Evolutionary conservation across 2,329 filamentous ascomycete species (phyloP), one percentile per base, ranked within the genome.

Genomic region (Phoma sp.): DNA sequence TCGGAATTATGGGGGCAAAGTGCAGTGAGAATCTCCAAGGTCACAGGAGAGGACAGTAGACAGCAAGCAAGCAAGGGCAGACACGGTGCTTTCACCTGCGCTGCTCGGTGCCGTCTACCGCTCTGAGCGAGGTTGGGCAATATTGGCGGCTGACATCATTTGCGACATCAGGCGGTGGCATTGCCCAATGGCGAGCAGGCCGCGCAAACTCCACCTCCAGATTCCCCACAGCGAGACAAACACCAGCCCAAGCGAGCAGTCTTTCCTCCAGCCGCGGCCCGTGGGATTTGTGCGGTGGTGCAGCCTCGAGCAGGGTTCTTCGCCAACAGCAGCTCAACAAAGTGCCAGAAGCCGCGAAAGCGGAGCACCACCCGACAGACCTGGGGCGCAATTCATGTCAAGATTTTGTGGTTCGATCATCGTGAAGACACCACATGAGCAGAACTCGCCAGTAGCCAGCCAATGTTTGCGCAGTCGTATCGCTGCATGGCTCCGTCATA

Each of bases 251-350:
- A 58, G 55, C 51, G 45, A 55, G 55, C 50, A 51, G 46, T 44
- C 14, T 54, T 49, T 55, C 52, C 55, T 50, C 32, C 40, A 7
- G 41, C 43, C 51, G 52, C 41, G 47, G 55, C 51, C 55, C 42
- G 47, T 48, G 44, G 23, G 35, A 35, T 33, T 30, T 18, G 41
- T 46, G 57, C 57, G 24, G 51, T 57, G 27, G 41, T 55, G 52
- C 54, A 52, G 60, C 56, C 53, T 55, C 52, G 50, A 58, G 51
- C 59, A 55, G 41, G 58, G 52, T 57, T 56, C 47, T 54, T 55
- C 55, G 58, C 61, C 62, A 66, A 64, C 62, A 66, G 54, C 62
- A 66, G 54, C 60, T 67, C 64, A 67, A 67, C 64, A 67, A 55
- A 53, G 52, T 55, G 52, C 44, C 51, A 52, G 58, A 57, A 58